Conservation (phyloP, 306 rosid species). For the Gastrolobium villosum region DNA sequence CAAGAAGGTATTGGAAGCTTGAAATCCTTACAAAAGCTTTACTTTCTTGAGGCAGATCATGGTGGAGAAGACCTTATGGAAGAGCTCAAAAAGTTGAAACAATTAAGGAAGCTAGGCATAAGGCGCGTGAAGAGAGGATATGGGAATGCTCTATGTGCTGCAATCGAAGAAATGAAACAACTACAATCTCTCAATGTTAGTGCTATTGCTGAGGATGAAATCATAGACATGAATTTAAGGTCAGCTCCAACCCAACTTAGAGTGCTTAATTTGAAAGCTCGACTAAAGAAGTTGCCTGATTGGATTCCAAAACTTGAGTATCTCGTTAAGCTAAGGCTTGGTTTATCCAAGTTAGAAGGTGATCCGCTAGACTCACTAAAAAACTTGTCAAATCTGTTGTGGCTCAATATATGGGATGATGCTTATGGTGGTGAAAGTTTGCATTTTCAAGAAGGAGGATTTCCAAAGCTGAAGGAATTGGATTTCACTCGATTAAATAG, state of each 20-base stretch:
- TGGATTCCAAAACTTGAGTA: conserved; percentile 34
- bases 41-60: conserved; percentile 15
- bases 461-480: conserved; percentile 32
- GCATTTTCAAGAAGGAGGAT: conserved; percentile 43
- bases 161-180: not conserved
- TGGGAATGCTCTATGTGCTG: not conserved
- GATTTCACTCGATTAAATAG: not conserved
- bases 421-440: conserved; percentile 45
- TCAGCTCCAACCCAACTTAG: not conserved
- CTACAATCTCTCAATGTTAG: conserved; percentile 28
- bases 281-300: conserved; percentile 8
- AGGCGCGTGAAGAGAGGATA: not conserved
- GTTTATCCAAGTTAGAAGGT: conserved; percentile 2
- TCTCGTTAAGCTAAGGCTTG: conserved; percentile 18
- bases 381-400: conserved; percentile 19
- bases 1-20: not conserved
- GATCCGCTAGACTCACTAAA: conserved; percentile 34
- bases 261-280: conserved; percentile 1
- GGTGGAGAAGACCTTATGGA: conserved; percentile 15
- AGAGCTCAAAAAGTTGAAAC: conserved; percentile 17
- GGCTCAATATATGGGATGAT: conserved; percentile 10
- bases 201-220: not conserved
- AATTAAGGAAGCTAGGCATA: conserved; percentile 33
- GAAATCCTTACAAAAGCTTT: conserved; percentile 3
- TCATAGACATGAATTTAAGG: conserved; percentile 15